phyloP scores from a whole-genome alignment of 768 basidiomycete genomes.

The Rhodotorula paludigena region DNA sequence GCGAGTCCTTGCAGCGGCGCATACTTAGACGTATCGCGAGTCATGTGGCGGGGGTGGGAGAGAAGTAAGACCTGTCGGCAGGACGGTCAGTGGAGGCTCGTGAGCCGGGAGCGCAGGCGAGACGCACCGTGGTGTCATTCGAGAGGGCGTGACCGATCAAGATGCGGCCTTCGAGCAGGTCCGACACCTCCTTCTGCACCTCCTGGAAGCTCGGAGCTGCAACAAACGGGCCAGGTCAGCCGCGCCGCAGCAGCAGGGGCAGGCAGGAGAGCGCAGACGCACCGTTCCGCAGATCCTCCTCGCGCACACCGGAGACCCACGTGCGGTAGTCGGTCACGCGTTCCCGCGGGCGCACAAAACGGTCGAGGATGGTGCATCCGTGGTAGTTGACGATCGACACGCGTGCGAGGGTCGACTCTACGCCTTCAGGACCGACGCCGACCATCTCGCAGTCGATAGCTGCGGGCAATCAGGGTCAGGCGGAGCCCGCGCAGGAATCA shows the following conservation, averaged over 20 bases:
- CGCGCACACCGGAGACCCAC: slow-evolving; percentile 76
- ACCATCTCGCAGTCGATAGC: slow-evolving; percentile 98
- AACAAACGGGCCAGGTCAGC: not conserved
- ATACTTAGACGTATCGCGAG: slow-evolving; percentile 50
- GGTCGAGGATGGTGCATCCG: slow-evolving; percentile 72
- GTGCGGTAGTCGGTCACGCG: slow-evolving; percentile 90
- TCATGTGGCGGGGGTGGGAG: slow-evolving; percentile 48
- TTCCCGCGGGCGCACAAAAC: slow-evolving; percentile 78
- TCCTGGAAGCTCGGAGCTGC: slow-evolving; percentile 71
- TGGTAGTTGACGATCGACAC: slow-evolving; percentile 85
- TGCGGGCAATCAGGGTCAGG: slow-evolving; percentile 45
- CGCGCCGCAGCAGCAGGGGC: not conserved
- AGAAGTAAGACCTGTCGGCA: slow-evolving; percentile 48
- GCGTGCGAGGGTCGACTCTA: slow-evolving; percentile 77
- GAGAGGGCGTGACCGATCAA: slow-evolving; percentile 85
- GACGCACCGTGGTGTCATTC: slow-evolving; percentile 76
- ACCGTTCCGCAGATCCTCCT: slow-evolving; percentile 67
- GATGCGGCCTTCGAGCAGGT: slow-evolving; percentile 68
- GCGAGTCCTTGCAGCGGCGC: slow-evolving; percentile 53
- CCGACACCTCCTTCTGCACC: slow-evolving; percentile 71
- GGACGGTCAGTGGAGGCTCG: not conserved
- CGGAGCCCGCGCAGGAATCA: too few relatives aligned
- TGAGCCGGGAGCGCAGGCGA: slow-evolving; percentile 49
- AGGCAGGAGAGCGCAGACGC: slow-evolving; percentile 21
- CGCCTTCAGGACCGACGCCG: slow-evolving; percentile 76